These are phyloP conservation scores for Leishmania gerbilli DNA, from an alignment of 208 protist species.

Conservation along the genomic window DNA sequence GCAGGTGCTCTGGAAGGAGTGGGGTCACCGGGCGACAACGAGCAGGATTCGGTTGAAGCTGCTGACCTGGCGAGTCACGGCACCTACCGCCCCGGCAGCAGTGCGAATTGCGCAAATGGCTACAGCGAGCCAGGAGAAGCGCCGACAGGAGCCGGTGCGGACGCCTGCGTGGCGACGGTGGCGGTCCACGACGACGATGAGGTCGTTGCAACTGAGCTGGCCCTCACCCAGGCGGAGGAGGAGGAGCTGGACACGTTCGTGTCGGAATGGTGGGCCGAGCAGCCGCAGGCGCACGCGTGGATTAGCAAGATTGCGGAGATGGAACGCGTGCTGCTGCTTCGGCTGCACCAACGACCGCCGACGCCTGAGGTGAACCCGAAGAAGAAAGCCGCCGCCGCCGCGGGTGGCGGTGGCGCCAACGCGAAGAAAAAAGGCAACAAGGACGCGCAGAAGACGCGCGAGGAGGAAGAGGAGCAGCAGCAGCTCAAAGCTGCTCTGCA, in stretches of 20 bases:
- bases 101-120: not conserved
- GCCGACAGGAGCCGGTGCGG: not conserved
- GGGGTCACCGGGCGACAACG: conserved; percentile 4
- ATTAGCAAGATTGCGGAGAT: conserved; percentile 66
- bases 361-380: conserved; percentile 70
- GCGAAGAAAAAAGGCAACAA: conserved; percentile 45
- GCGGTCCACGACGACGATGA: conserved; percentile 17
- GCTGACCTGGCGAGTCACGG: not conserved
- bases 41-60: conserved; percentile 18
- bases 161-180: not conserved
- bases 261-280: conserved; percentile 55
- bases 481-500: conserved; percentile 56
- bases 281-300: conserved; percentile 50
- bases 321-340: conserved; percentile 78
- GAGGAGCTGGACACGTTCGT: conserved; percentile 60
- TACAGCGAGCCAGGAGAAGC: not conserved
- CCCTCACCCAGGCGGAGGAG: conserved; percentile 60
- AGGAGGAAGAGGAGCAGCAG: conserved; percentile 73
- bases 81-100: not conserved
- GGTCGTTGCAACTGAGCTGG: conserved; percentile 25
- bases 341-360: conserved; percentile 39
- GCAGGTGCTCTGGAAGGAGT: conserved; percentile 6
- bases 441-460: conserved; percentile 56
- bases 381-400: conserved; percentile 29
- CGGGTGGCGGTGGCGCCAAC: conserved; percentile 22